Base-by-base conservation (phyloP, 2,329 filamentous ascomycete genomes). In the Penicillium janthinellum region DNA sequence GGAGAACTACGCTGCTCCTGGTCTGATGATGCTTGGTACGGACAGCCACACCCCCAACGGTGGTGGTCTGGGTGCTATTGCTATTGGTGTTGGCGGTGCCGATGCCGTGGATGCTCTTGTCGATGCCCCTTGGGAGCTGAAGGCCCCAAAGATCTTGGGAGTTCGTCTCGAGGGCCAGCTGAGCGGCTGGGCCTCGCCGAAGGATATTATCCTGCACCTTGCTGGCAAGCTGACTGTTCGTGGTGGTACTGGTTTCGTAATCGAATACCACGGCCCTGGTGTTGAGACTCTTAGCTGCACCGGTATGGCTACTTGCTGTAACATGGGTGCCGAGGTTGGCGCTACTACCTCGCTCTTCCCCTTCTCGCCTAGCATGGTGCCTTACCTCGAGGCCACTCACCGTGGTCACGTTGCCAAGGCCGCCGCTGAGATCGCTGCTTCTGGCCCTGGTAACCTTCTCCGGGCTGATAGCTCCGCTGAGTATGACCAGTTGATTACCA, bases 101-200 rank as follows among this genome's bases (percentile, higher is more conserved):
- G 95, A 98, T 82, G 95, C 95, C 56, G 95, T 98, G 73, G 95
- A 99, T 81, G 95, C 97, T 72, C 96, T 99, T 92, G 92, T 93
- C 73, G 90, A 92, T 80, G 87, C 96, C 68, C 94, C 94, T 62
- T 98, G 95, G 95, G 95, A 99, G 80, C 83, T 99, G 72, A 98
- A 98, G 86, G 94, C 95, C 62, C 95, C 95, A 64, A 97, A 97
- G 82, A 83, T 96, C 64, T 96, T 98, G 75, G 95, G 95, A 86
- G 90, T 99, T 58, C 96, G 91, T 82, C 89, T 99, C 60, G 97
- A 93, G 69, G 95, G 95, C 69, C 71, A 91, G 78, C 75, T 99
- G 74, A 90, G 85, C 72, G 94, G 94, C 79, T 99, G 95, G 95
- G 90, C 92, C 68, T 79, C 93, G 57, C 91, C 95, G 58, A 98